Conservation (phyloP, 768 basidiomycete genomes). For the Krasilnikovozyma curviuscula region DNA sequence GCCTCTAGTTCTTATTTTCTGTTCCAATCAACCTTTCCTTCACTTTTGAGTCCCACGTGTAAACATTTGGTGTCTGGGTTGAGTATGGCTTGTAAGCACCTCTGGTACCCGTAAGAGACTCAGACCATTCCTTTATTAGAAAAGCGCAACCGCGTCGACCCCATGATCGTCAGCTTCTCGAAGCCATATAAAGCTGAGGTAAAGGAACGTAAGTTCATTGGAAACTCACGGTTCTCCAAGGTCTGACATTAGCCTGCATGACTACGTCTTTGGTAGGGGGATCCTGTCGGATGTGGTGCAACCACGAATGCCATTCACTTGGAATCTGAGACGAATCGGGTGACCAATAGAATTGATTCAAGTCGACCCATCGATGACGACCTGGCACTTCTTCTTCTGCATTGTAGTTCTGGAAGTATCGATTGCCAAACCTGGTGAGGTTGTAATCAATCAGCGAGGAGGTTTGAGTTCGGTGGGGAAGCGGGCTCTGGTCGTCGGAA, state of each 20-base stretch:
- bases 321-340: constrained; percentile 49
- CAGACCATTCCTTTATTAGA: constrained; percentile 51
- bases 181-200: too few species aligned
- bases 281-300: constrained; percentile 67
- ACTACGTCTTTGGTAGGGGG: constrained; percentile 58
- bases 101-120: constrained; percentile 82
- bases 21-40: too few species aligned
- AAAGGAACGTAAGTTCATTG: too few species aligned
- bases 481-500: background rate
- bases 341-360: constrained; percentile 43
- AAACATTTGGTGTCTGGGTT: constrained; percentile 62
- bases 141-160: too few species aligned
- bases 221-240: too few species aligned
- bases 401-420: constrained; percentile 81
- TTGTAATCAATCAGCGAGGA: background rate
- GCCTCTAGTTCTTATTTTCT: too few species aligned
- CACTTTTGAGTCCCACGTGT: constrained; percentile 64
- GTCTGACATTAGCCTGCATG: too few species aligned
- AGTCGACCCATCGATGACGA: constrained; percentile 94
- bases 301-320: constrained; percentile 93
- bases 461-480: background rate
- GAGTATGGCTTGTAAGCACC: constrained; percentile 80
- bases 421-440: constrained; percentile 50
- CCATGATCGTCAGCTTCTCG: too few species aligned
- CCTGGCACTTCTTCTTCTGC: constrained; percentile 75